Base-by-base conservation (phyloP, 2,329 filamentous ascomycete species). In the Rhexocercosporidium sp. region DNA sequence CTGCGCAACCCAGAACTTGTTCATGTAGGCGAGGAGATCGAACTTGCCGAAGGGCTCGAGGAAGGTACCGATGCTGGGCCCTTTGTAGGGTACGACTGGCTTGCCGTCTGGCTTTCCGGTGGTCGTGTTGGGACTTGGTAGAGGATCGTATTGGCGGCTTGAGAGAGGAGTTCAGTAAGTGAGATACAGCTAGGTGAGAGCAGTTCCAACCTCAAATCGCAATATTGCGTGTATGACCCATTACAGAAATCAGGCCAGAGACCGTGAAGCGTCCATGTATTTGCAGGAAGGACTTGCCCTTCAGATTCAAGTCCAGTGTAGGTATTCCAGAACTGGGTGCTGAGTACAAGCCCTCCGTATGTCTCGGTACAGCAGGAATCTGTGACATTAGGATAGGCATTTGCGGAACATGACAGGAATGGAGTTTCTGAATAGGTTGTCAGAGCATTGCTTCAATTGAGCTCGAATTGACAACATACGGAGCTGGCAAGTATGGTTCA, bases 331-430 rank as follows among this genome's bases (percentile, higher is more conserved):
- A 87, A 89, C 70, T 90, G 88, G 0, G 88, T 91, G 65, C 80
- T 80, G 2, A 91, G 80, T 37, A 90, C 74, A 5, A 91, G 81
- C 3, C 88, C 88, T 31, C 88, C 88, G 71, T 81, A 90, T 0
- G 88, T 90, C 79, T 91, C 88, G 18, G 82, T 82, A 72, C 88
- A 91, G 81, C 88, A 91, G 0, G 84, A 84, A 73, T 91, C 88
- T 39, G 86, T 84, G 62, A 80, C 75, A 39, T 72, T 77, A 1
- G 80, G 81, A 27, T 78, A 77, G 6, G 83, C 84, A 1, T 77
- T 74, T 22, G 77, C 71, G 0, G 83, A 85, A 77, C 85, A 87
- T 1, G 85, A 88, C 37, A 84, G 78, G 62, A 68, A 71, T 22
- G 71, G 70, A n/a, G 68, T 71, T 66, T 70, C 74, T 75, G 41